Base-by-base conservation (phyloP, 257 asterid genomes). In the Fraxinus americana region DNA sequence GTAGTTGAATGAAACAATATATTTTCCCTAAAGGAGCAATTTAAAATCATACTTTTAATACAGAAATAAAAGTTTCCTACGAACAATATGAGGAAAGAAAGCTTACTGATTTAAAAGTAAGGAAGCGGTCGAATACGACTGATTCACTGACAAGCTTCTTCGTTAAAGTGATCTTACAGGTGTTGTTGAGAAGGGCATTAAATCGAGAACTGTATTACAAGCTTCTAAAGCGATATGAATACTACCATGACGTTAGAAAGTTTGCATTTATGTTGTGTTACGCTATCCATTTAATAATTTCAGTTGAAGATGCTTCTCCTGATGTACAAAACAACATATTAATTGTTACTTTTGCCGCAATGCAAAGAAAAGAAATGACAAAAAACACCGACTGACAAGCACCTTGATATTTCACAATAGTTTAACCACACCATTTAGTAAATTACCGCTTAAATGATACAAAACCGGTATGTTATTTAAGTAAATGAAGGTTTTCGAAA, bases 231-330 rank as follows among this genome's bases (percentile, higher is more conserved):
- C 52, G 16, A 8, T 43, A 43, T 43, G 52, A 10, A 43, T 43
- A 43, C 52, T 43, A 11, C 52, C 11, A 43, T 7, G 52, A 43
- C 17, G 41, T 36, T 9, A 36, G 41, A 36, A 36, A 36, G 11
- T 43, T 12, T 43, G 52, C 52, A 13, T 2, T 14, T 52, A 70
- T 75, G 67, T 67, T 38, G 59, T 59, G 72, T 76, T 80, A 43
- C 73, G 54, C 25, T 71, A 71, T 77, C 50, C 70, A 0, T 5
- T 68, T 74, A 78, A 72, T 57, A 72, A 67, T 72, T 75, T 68
- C 23, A 52, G 23, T 52, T 52, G 23, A 52, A 52, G 4, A 52
- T 16, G 23, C 63, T 14, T 52, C n/a, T 52, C n/a, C 1, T 43
- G 52, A 36, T 36, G 52, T 4, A 9, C 4, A 7, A 52, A 52